Evolutionary conservation across 441 rosid genomes (phyloP).

Genomic region (Codiaeum variegatum): DNA sequence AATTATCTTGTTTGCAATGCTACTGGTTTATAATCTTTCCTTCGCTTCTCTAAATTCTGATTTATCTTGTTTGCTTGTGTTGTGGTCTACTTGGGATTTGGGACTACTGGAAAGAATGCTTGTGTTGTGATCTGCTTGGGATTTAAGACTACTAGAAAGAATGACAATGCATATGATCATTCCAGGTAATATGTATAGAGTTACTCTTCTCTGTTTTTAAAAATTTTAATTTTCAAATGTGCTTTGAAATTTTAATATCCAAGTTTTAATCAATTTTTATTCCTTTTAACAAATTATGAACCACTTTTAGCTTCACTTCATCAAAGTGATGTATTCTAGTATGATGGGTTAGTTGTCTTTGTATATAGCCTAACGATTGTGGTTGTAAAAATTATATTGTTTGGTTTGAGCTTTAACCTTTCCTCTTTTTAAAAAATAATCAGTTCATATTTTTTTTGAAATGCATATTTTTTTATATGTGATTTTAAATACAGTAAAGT

Average conservation of each 20-base stretch:
- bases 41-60: background rate
- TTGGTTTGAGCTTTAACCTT: background rate
- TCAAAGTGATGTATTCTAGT: background rate
- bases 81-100: too few species aligned
- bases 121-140: too few species aligned
- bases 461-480: background rate
- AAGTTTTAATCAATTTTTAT: conserved; percentile 16
- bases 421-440: background rate
- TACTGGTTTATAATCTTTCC: conserved; percentile 47
- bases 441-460: background rate
- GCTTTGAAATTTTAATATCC: background rate
- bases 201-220: background rate
- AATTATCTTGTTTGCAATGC: conserved; percentile 59
- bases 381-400: background rate
- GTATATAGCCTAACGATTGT: background rate
- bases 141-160: too few species aligned
- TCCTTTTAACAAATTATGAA: background rate
- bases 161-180: too few species aligned
- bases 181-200: too few species aligned
- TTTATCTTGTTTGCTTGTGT: background rate
- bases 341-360: background rate
- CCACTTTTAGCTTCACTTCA: conserved; percentile 1
- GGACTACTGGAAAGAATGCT: too few species aligned
- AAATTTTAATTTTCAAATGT: conserved; percentile 7
- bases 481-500: background rate